phyloP scores from a whole-genome alignment of 306 rosid genomes.

The Cucumis sativus region Cucumber_9930_V3 NC_026658.2:25385501-25386000 shows the following conservation, averaged over 20 bases:
- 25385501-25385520: background rate
- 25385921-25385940: constrained; percentile 86
- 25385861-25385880: background rate
- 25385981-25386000: constrained; percentile 9
- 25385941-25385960: constrained; percentile 86
- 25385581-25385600: background rate
- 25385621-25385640: background rate
- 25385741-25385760: background rate
- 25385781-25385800: background rate
- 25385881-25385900: constrained; percentile 81
- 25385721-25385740: background rate
- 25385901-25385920: constrained; percentile 87
- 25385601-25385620: background rate
- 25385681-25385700: background rate
- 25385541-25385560: background rate
- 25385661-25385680: background rate
- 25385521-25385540: background rate
- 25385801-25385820: background rate
- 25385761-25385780: background rate
- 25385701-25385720: background rate
- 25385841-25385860: background rate
- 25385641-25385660: background rate
- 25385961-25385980: constrained; percentile 28
- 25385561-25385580: background rate
- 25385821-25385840: background rate